Conservation (phyloP, 352 stramenopile genomes). For the Globisporangium apiculatum region DNA sequence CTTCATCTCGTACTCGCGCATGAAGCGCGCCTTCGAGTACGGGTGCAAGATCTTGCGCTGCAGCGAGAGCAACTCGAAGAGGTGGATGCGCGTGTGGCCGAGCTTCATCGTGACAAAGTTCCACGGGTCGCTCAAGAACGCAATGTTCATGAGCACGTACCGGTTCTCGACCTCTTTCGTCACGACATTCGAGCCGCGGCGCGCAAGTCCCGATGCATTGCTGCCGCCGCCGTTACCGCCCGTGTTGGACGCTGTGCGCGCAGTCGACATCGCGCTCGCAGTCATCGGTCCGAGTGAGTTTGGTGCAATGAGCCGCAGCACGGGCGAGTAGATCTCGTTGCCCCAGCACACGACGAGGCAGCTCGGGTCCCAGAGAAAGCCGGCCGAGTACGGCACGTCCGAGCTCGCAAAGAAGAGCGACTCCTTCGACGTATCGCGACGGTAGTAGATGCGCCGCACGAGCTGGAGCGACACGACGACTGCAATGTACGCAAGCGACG, state of each 20-base stretch:
- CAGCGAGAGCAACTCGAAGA: slow-evolving; percentile 18
- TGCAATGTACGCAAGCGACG: slow-evolving; percentile 28
- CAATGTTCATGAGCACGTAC: slow-evolving; percentile 51
- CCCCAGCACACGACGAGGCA: slow-evolving; percentile 49
- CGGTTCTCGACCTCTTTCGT: slow-evolving; percentile 17
- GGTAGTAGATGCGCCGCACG: slow-evolving; percentile 10
- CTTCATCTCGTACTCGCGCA: slow-evolving; percentile 40
- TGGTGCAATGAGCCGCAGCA: slow-evolving; percentile 17
- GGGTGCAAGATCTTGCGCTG: slow-evolving; percentile 41
- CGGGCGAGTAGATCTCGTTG: slow-evolving; percentile 31
- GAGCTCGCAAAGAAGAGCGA: slow-evolving; percentile 41
- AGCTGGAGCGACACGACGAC: slow-evolving; percentile 20
- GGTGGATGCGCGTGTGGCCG: slow-evolving; percentile 36
- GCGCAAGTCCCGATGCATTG: slow-evolving; percentile 7
- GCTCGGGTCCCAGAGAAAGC: slow-evolving; percentile 45
- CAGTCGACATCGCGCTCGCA: neutral
- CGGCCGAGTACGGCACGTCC: slow-evolving; percentile 33
- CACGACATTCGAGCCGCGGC: slow-evolving; percentile 9
- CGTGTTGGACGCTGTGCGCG: neutral
- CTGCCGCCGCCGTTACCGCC: neutral
- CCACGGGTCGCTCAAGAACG: slow-evolving; percentile 48
- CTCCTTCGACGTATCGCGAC: slow-evolving; percentile 20
- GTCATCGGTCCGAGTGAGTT: slow-evolving; percentile 2
- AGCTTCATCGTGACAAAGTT: slow-evolving; percentile 44
- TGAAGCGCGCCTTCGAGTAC: slow-evolving; percentile 38